These are phyloP conservation scores for Colletotrichum cuscutae DNA, from an alignment of 2,329 filamentous ascomycete species.

Conservation along the genomic window DNA sequence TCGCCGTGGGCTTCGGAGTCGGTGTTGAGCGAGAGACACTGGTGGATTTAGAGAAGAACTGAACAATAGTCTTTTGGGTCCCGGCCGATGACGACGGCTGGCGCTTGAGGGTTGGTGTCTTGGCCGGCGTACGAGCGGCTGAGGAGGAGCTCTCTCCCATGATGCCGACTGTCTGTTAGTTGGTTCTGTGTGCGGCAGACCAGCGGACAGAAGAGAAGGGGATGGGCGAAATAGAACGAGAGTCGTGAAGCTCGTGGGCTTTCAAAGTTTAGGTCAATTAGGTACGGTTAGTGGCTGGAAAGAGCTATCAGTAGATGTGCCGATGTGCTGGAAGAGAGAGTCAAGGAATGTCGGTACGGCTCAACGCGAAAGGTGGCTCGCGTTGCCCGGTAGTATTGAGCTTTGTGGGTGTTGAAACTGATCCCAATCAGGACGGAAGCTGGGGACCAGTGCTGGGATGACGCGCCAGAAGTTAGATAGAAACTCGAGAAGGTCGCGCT, in stretches of 20 bases:
- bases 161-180: not conserved
- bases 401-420: not conserved
- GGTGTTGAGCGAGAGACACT: slow-evolving; percentile 44
- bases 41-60: slow-evolving; percentile 57
- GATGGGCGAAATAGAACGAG: not conserved
- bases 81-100: slow-evolving; percentile 36
- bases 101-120: slow-evolving; percentile 41
- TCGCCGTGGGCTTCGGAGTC: slow-evolving; percentile 45
- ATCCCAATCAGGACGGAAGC: not conserved
- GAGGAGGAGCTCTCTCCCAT: slow-evolving; percentile 38
- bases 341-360: not conserved
- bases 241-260: not conserved
- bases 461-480: not conserved
- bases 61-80: slow-evolving; percentile 56
- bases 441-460: not conserved
- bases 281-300: not conserved
- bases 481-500: slow-evolving; percentile 4
- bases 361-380: not conserved
- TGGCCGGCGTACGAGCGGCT: slow-evolving; percentile 49
- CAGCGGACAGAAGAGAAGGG: not conserved
- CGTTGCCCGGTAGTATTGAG: not conserved
- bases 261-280: not conserved
- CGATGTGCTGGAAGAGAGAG: not conserved
- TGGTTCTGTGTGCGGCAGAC: not conserved
- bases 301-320: not conserved